Percentiles rank a stretch among this genome's conserved stretches.
phyloP scores from a whole-genome alignment of 805 yeast species.

The Lachancea waltii region DNA sequence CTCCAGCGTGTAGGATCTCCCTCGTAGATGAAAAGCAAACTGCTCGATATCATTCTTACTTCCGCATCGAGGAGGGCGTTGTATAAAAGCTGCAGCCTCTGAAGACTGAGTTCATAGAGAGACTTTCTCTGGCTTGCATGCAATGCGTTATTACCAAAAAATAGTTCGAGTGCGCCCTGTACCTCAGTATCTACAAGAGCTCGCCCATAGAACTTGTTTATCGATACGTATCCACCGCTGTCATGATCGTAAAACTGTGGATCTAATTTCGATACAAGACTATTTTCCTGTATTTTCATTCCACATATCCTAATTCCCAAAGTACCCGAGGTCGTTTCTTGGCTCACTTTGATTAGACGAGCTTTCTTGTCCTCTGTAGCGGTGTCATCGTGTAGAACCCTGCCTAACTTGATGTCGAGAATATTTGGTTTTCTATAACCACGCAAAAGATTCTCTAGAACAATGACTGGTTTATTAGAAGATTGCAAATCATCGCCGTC shows the following conservation, averaged over 20 bases:
- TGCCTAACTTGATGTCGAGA: constrained; percentile 79
- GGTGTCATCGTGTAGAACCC: constrained; percentile 55
- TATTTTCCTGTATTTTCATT: constrained; percentile 48
- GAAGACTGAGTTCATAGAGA: constrained; percentile 41
- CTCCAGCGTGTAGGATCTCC: constrained; percentile 55
- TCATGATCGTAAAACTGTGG: constrained; percentile 15
- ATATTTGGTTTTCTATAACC: constrained; percentile 64
- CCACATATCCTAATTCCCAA: constrained; percentile 81
- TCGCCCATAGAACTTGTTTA: constrained; percentile 71
- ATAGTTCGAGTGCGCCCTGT: constrained; percentile 37
- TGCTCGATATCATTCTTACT: constrained; percentile 61
- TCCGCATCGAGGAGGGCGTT: constrained; percentile 59
- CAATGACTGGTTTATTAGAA: constrained; percentile 33
- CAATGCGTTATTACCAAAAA: constrained; percentile 39
- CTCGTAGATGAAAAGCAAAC: constrained; percentile 69
- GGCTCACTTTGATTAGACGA: constrained; percentile 58
- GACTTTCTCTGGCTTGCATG: constrained; percentile 29
- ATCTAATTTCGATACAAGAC: constrained; percentile 16
- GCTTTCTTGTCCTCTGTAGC: constrained; percentile 53
- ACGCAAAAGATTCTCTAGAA: constrained; percentile 60
- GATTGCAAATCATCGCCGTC: neutral
- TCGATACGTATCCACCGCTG: constrained; percentile 40
- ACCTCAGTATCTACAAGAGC: constrained; percentile 40
- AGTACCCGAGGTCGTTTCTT: constrained; percentile 72
- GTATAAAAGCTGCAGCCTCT: constrained; percentile 59